Conservation (phyloP, 257 asterid genomes). For the Knoxia roxburghii region DNA sequence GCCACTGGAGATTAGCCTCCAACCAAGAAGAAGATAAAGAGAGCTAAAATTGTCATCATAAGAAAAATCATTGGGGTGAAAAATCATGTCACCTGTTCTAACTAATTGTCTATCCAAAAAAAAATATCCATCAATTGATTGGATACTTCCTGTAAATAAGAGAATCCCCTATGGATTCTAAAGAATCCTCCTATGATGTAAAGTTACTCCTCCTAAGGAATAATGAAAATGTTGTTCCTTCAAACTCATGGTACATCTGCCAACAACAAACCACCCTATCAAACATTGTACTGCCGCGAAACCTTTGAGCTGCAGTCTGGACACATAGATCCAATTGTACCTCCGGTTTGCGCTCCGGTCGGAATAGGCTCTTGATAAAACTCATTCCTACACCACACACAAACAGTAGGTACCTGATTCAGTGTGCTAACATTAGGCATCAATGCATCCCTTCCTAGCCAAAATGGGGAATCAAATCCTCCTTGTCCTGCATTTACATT, state of each 20-base stretch:
- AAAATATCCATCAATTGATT: neutral
- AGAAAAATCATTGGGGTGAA: neutral
- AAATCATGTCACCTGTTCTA: neutral
- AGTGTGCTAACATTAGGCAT: slow-evolving; percentile 32
- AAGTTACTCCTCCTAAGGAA: neutral
- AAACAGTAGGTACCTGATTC: slow-evolving; percentile 35
- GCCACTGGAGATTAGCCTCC: too few species aligned
- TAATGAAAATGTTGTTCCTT: slow-evolving; percentile 3
- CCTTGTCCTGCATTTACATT: slow-evolving; percentile 37
- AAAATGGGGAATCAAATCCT: slow-evolving; percentile 48
- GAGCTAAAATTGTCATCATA: too few species aligned
- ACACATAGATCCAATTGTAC: slow-evolving; percentile 62
- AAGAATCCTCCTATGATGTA: slow-evolving; percentile 7
- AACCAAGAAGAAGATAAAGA: too few species aligned
- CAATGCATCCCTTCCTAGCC: slow-evolving; percentile 59
- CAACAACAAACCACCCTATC: slow-evolving; percentile 14
- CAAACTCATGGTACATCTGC: neutral
- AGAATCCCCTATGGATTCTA: neutral
- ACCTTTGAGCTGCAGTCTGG: slow-evolving; percentile 48
- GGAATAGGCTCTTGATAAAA: slow-evolving; percentile 48
- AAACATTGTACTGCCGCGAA: slow-evolving; percentile 32
- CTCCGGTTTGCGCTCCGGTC: slow-evolving; percentile 48
- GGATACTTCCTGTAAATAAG: neutral
- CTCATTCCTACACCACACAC: slow-evolving; percentile 68
- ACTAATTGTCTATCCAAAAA: neutral